These are phyloP conservation scores for Lactarius akahatsu DNA, from an alignment of 768 basidiomycete species.

Conservation along the genomic window DNA sequence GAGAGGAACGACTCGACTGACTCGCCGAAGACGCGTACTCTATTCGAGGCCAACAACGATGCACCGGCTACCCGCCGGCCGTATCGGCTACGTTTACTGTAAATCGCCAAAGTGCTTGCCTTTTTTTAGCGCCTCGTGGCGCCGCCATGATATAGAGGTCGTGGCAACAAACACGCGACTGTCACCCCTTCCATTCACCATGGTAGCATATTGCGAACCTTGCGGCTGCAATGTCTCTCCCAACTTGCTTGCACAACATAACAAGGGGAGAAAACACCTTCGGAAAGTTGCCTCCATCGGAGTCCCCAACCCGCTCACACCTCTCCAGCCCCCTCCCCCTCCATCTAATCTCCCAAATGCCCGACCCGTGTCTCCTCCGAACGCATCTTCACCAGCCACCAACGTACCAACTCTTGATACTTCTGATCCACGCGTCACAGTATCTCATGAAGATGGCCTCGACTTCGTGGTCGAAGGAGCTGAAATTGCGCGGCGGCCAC, in stretches of 20 bases:
- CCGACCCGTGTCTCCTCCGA: not conserved
- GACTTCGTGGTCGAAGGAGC: constrained; percentile 8
- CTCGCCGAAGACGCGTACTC: no score
- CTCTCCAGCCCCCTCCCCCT: not conserved
- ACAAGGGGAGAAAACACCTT: constrained; percentile 8
- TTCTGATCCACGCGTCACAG: constrained; percentile 1
- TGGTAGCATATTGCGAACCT: constrained; percentile 12
- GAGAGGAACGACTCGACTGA: no score
- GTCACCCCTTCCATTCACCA: constrained; percentile 9
- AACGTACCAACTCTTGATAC: not conserved
- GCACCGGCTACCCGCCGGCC: not conserved
- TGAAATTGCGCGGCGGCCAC: not conserved
- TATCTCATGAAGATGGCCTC: constrained; percentile 17
- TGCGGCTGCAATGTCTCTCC: constrained; percentile 23
- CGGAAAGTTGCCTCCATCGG: not conserved
- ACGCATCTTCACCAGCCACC: not conserved
- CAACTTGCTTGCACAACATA: not conserved
- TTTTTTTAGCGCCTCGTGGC: not conserved
- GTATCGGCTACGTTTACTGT: not conserved
- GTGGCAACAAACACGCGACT: not conserved
- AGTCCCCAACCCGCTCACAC: not conserved
- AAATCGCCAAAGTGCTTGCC: not conserved
- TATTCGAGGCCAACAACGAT: not conserved
- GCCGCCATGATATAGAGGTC: not conserved
- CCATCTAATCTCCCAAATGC: not conserved